These are phyloP conservation scores for Madurella mycetomatis DNA, from an alignment of 2,329 filamentous ascomycete genomes.

Conservation along the genomic window DNA sequence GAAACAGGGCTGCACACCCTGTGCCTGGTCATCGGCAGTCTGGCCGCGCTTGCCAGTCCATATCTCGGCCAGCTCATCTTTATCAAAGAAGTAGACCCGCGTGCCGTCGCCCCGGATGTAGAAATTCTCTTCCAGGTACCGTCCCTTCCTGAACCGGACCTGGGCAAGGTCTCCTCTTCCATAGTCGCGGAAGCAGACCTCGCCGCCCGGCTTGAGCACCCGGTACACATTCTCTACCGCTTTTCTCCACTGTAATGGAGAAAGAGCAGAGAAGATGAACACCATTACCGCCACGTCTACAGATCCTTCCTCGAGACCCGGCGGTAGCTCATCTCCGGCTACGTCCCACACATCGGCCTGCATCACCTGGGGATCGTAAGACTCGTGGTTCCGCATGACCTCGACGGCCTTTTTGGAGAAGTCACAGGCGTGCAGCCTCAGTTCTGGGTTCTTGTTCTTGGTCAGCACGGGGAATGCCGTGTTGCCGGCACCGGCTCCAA, in stretches of 20 bases:
- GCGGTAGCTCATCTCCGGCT: constrained; percentile 67
- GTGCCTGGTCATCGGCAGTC: constrained; percentile 23
- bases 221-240: constrained; percentile 77
- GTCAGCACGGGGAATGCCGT: constrained; percentile 88
- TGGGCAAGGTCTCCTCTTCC: constrained; percentile 92
- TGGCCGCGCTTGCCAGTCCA: constrained; percentile 55
- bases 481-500: constrained; percentile 93
- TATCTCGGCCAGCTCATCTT: constrained; percentile 70
- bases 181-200: constrained; percentile 94
- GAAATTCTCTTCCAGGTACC: constrained; percentile 94
- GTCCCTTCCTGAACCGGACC: constrained; percentile 92
- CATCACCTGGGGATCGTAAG: constrained; percentile 68
- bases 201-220: constrained; percentile 85
- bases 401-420: constrained; percentile 95
- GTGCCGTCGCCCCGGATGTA: constrained; percentile 95
- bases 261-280: constrained; percentile 93
- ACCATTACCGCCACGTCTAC: constrained; percentile 93
- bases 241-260: constrained; percentile 76
- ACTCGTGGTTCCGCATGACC: constrained; percentile 76
- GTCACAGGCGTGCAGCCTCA: constrained; percentile 91
- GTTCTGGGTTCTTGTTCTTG: constrained; percentile 73
- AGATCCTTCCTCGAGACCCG: constrained; percentile 68
- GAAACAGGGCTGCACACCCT: constrained; percentile 56
- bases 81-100: constrained; percentile 94
- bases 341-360: constrained; percentile 95